Evolutionary conservation across 1,284 basidiomycete genomes (phyloP).

Genomic region (Porogramme epimiltina): DNA sequence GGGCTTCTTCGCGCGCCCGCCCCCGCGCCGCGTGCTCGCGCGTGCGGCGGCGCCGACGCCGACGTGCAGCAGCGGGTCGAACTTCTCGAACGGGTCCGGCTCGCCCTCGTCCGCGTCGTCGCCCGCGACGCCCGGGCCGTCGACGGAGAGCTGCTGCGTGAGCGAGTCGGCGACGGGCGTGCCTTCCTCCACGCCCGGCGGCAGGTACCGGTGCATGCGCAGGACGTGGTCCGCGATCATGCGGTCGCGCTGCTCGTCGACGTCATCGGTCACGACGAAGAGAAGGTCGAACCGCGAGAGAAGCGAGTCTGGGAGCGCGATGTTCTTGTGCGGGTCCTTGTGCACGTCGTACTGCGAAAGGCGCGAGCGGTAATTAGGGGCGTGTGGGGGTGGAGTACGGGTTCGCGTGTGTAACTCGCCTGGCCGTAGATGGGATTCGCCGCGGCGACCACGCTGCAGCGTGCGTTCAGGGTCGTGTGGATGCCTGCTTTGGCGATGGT

Average conservation of each 20-base stretch:
- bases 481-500: constrained; percentile 99
- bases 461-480: constrained; percentile 96
- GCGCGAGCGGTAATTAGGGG: background rate
- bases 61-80: constrained; percentile 92
- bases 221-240: constrained; percentile 97
- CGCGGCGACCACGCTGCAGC: constrained; percentile 97
- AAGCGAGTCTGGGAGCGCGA: constrained; percentile 96
- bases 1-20: constrained; percentile 63
- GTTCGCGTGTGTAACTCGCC: constrained; percentile 39
- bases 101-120: constrained; percentile 62
- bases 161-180: constrained; percentile 88
- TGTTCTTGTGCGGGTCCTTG: constrained; percentile 99
- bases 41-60: constrained; percentile 54
- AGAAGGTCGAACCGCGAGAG: constrained; percentile 99
- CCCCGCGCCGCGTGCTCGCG: constrained; percentile 46
- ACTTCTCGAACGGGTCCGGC: constrained; percentile 92
- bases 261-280: constrained; percentile 98
- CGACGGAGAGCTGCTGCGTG: constrained; percentile 84
- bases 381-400: background rate
- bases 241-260: constrained; percentile 93
- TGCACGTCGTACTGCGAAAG: constrained; percentile 94
- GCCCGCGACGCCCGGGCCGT: constrained; percentile 64
- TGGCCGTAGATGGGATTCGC: constrained; percentile 99
- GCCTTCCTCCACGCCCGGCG: constrained; percentile 95
- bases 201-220: constrained; percentile 95